phyloP scores from a whole-genome alignment of 2,329 filamentous ascomycete species.

The Dactylonectria macrodidyma region DNA sequence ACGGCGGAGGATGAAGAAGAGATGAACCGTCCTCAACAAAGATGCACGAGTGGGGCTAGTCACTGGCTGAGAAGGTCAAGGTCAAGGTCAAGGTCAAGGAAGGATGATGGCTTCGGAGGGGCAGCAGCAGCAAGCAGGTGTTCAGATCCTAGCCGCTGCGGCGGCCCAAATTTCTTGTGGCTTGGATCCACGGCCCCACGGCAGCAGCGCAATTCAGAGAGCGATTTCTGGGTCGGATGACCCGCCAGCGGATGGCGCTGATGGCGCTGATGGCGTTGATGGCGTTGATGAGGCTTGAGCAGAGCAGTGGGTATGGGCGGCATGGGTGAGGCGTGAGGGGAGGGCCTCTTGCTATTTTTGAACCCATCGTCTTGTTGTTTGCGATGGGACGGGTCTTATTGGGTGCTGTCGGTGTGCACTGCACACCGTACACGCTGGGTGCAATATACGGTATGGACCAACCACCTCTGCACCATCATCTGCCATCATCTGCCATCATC shows the following conservation, averaged over 20 bases:
- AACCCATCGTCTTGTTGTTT: background rate
- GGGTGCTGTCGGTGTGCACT: background rate
- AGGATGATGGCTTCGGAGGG: background rate
- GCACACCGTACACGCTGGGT: background rate
- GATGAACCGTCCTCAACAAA: background rate
- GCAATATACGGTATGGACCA: background rate
- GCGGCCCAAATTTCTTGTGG: constrained; percentile 14
- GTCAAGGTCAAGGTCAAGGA: background rate
- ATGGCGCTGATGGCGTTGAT: background rate
- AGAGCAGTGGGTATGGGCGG: background rate
- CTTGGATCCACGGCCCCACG: constrained; percentile 5
- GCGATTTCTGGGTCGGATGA: background rate
- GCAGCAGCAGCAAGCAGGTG: background rate
- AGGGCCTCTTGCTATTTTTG: constrained; percentile 18
- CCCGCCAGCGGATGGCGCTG: background rate
- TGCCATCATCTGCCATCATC: background rate
- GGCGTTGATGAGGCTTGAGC: background rate
- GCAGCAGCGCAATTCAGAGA: background rate
- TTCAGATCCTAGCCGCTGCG: constrained; percentile 22
- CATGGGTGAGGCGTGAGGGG: background rate
- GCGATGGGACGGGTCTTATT: background rate
- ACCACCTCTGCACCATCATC: background rate
- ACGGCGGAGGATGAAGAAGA: background rate
- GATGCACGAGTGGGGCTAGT: background rate
- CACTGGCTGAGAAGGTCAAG: background rate